Base-by-base conservation (phyloP, 306 rosid genomes). In the Cucurbita argyrosperma region DNA sequence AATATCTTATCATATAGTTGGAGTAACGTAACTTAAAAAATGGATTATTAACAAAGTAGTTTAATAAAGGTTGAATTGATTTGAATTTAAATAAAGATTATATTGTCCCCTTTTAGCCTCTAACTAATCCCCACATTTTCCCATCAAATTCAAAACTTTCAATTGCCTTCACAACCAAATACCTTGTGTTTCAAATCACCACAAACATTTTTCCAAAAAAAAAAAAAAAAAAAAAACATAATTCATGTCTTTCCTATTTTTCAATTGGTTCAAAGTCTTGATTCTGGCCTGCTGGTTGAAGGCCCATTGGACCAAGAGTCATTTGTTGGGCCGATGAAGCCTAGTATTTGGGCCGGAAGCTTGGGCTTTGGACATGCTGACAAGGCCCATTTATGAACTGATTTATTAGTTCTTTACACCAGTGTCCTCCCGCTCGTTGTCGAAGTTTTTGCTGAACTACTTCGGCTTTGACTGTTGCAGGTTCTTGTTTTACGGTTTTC, bases 131-230 rank as follows among this genome's bases (percentile, higher is more conserved):
- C 74, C 74, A 68, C 74, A 43, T 66, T 68, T 68, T 26, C 19
- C 57, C 51, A 68, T 47, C 74, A 47, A 86, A 87, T 90, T 86
- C 92, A 85, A 89, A 87, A 83, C 86, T 80, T 81, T 87, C 76
- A 84, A 88, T 90, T 77, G 82, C 83, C 88, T 79, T 72, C 88
- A 81, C 86, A 85, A 84, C 84, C 81, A 80, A 82, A 78, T 38
- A 26, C 74, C 74, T 23, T 47, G 39, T 0, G 0, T 23, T 19
- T 67, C 56, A 67, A 67, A 64, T 64, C 71, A 64, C 35, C 13
- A 6, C 5, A 64, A 37, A 64, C 0, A 0, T 35, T 30, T 60
- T 12, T 3, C 5, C 11, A 6, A 13, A 60, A 2, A 12, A 35
- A 12, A 35, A 5, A 6, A 13, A 60, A 2, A 12, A 35, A 12